phyloP scores from a whole-genome alignment of 2,329 filamentous ascomycete genomes.

The Hyphodiscus sp. region DNA sequence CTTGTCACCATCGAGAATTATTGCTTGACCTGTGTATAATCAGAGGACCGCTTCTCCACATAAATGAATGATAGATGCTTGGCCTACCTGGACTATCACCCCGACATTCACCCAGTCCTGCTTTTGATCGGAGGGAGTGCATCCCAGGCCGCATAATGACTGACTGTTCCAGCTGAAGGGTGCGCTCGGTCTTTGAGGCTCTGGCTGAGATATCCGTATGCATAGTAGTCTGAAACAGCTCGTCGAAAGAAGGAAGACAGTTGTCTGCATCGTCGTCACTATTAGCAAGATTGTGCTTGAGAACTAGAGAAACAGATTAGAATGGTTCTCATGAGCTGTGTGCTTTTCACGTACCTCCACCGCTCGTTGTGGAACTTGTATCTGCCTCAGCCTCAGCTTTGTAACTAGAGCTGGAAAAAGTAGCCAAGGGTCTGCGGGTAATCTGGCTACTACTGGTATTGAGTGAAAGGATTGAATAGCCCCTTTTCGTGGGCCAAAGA shows the following conservation, averaged over 20 bases:
- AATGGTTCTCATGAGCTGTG: constrained; percentile 9
- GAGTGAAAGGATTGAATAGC: constrained; percentile 7
- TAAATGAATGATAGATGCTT: not conserved
- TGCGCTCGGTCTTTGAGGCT: constrained; percentile 5
- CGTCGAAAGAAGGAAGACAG: constrained; percentile 9
- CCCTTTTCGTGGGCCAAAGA: not conserved
- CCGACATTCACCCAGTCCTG: not conserved
- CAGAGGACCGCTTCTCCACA: not conserved
- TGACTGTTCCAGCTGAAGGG: constrained; percentile 10
- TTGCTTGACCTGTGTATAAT: constrained; percentile 7
- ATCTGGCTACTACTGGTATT: constrained; percentile 9
- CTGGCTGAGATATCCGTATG: constrained; percentile 6
- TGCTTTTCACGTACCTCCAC: constrained; percentile 9
- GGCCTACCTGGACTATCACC: constrained; percentile 1
- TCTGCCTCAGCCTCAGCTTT: constrained; percentile 11
- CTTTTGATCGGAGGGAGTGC: constrained; percentile 3
- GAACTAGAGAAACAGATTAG: not conserved
- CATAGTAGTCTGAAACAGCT: constrained; percentile 2
- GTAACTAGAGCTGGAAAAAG: constrained; percentile 10
- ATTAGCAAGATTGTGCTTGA: constrained; percentile 2
- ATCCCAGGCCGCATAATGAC: constrained; percentile 6
- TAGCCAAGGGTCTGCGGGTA: constrained; percentile 4
- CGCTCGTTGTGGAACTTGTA: constrained; percentile 11
- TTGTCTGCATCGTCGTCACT: constrained; percentile 2
- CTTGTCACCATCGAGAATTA: constrained; percentile 12